Percentiles rank a stretch among this genome's conserved stretches.
Conservation (phyloP, 371 early-diverging fungal genomes). For the Nematocida minor region DNA sequence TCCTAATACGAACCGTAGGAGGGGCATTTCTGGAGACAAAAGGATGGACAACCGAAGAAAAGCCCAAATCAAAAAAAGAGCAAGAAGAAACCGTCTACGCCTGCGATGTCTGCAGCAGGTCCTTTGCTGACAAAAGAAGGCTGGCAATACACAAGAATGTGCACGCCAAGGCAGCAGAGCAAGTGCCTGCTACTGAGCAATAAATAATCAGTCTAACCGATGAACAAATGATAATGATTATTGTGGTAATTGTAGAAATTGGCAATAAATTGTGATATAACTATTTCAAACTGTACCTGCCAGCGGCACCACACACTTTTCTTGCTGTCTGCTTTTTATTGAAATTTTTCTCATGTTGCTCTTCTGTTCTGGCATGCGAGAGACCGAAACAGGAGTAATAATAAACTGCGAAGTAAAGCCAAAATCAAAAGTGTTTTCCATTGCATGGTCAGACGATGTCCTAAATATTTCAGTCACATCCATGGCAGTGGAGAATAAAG, state of each 20-base stretch:
- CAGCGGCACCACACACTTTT: too few relatives aligned
- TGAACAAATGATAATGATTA: too few relatives aligned
- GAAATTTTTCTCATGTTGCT: too few relatives aligned
- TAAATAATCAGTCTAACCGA: too few relatives aligned
- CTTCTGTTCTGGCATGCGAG: too few relatives aligned
- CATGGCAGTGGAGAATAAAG: slow-evolving; percentile 21
- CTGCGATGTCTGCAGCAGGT: slow-evolving; percentile 22
- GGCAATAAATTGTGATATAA: too few relatives aligned
- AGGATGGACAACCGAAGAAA: not conserved
- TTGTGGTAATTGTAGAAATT: too few relatives aligned
- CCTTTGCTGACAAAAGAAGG: slow-evolving; percentile 38
- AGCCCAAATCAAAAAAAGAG: not conserved
- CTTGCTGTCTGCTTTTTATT: too few relatives aligned
- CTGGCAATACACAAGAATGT: slow-evolving; percentile 47
- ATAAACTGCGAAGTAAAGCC: slow-evolving; percentile 34
- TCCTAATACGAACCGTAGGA: slow-evolving; percentile 20
- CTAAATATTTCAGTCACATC: not conserved
- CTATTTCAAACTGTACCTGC: too few relatives aligned
- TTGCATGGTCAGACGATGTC: not conserved
- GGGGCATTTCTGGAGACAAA: slow-evolving; percentile 7
- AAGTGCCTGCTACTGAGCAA: too few relatives aligned
- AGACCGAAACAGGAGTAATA: not conserved
- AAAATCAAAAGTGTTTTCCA: not conserved
- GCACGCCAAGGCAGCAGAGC: slow-evolving; percentile 5
- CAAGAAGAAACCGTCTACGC: not conserved